Base-by-base conservation (phyloP, 148 eudicot genomes). In the Arbutus unedo region DNA sequence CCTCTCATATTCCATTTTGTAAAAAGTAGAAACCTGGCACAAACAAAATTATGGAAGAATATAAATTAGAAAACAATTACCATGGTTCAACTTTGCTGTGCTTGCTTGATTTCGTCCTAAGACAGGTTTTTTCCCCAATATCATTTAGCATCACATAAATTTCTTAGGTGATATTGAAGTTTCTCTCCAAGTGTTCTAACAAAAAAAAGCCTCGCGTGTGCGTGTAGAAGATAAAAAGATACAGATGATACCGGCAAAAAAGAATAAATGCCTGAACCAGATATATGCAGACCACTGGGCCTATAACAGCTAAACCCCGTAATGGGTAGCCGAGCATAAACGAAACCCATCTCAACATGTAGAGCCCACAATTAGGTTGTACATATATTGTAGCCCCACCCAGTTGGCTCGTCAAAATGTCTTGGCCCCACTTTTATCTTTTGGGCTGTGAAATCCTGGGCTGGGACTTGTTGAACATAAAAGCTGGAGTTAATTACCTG, bases 1-100 rank as follows among this genome's bases (percentile, higher is more conserved):
- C 86, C 80, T 87, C 83, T 84, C 79, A 10, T 64, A 83, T 16
- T 85, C 88, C 13, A 43, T 43, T 83, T 86, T 74, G 54, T 87
- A 81, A 15, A 74, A 78, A 5, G 77, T 84, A 38, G 88, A 81
- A 18, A 87, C 91, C 91, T 89, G 78, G 21, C 15, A 64, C 41
- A 49, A 81, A 51, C 71, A 14, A 3, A 21, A n/a, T 60, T 31
- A 38, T 71, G 3, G 51, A 2, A 31, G 45, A 18, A 45, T 14
- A 50, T 2, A 21, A 13, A 4, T 16, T 15, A 21, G 51, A 64
- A 51, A 79, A 79, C 0, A 10, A 48, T 8, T n/a, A 19, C 23
- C 25, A n/a, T 48, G 16, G 56, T 25, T 66, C 71, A 66, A 68
- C 16, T 5, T 68, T 5, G 45, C 45, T 68, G n/a, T 38, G 2